phyloP scores from a whole-genome alignment of 768 basidiomycete genomes.

The Lactarius sanguifluus region DNA sequence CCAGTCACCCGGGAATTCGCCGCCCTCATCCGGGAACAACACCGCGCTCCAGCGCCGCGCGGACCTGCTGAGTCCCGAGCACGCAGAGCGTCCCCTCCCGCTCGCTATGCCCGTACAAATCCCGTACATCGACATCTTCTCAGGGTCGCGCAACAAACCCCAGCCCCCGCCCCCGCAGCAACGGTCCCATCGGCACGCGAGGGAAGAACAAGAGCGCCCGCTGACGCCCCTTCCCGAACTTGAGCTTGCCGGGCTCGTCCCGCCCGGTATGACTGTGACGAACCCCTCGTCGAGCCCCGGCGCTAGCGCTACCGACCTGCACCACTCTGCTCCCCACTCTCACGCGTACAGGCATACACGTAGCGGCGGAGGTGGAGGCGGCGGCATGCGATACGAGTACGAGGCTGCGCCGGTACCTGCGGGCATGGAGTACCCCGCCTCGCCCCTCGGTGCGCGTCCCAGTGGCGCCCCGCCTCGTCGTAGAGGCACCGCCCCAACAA shows the following conservation, averaged over 20 bases:
- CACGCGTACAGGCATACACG: slow-evolving; percentile 3
- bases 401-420: slow-evolving; percentile 25
- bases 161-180: background rate
- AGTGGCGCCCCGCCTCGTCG: background rate
- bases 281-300: background rate
- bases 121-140: background rate
- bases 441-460: slow-evolving; percentile 10
- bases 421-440: slow-evolving; percentile 25
- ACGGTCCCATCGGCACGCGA: background rate
- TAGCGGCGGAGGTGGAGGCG: background rate
- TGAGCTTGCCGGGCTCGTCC: background rate
- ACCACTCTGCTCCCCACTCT: background rate
- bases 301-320: background rate
- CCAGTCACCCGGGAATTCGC: slow-evolving; percentile 31
- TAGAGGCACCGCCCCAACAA: background rate
- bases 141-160: slow-evolving; percentile 9
- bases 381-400: slow-evolving; percentile 9
- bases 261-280: slow-evolving; percentile 10
- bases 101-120: slow-evolving; percentile 4
- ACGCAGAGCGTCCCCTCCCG: slow-evolving; percentile 28
- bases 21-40: slow-evolving; percentile 25
- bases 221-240: slow-evolving; percentile 20
- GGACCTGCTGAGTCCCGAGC: slow-evolving; percentile 36
- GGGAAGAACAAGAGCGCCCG: slow-evolving; percentile 2
- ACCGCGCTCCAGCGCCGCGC: slow-evolving; percentile 27